Base-by-base conservation (phyloP, 2,329 filamentous ascomycete species). In the Chaetomium globosum region DNA sequence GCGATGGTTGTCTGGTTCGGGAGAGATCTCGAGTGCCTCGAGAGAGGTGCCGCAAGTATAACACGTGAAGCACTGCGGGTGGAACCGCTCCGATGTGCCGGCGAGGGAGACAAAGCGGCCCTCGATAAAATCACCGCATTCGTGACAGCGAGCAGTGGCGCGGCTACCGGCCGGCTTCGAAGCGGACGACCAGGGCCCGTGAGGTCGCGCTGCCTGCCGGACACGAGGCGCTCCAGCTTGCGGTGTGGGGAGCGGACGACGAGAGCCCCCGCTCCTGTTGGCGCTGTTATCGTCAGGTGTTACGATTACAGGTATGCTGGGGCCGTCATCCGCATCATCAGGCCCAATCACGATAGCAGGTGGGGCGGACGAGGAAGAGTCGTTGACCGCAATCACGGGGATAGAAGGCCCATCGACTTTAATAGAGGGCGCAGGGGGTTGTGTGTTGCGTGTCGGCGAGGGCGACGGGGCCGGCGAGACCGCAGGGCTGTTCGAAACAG, bases 11-110 rank as follows among this genome's bases (percentile, higher is more conserved):
- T 92, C 87, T 0, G 95, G 95, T 77, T 99, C 95, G 0, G 93
- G 92, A 71, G 95, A 97, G 77, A 99, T 98, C 72, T 96, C 95
- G 64, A 99, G 91, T 63, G 93, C 94, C 79, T 99, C 95, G 21
- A 99, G 89, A 23, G 88, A 85, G 10, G 93, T 96, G 33, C 89
- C 88, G 76, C 95, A 99, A 66, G 91, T 85, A 76, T 92, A 90
- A 80, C 95, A 99, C 52, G 86, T 84, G 80, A 99, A 98, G 78
- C 95, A 99, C 69, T 93, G 87, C 0, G 95, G 93, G 72, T 99
- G 95, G 76, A 98, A 98, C 23, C 93, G 90, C 72, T 88, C 84
- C 3, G 79, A 73, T 48, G 85, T 83, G 30, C 92, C 92, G 1
- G 88, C 88, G 7, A 97, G 87, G 4, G 90, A 91, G 26, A 98